Base-by-base conservation (phyloP, 768 basidiomycete species). In the Hebeloma cylindrosporum region DNA sequence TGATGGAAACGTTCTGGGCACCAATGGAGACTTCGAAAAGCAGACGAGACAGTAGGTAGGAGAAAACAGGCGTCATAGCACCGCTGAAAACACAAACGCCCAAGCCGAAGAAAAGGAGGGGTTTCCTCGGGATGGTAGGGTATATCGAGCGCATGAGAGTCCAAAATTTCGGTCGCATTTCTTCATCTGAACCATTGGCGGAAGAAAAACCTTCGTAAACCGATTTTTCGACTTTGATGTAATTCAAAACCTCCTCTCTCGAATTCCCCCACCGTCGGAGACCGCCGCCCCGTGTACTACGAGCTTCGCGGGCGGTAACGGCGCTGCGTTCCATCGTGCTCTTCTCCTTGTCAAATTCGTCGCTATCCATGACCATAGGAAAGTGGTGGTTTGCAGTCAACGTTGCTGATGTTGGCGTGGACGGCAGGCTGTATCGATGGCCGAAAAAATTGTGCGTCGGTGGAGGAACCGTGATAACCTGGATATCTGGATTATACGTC, bases 31-130 rank as follows among this genome's bases (percentile, higher is more conserved):
- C 82, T 50, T 86, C 75, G 60, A 79, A 85, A 40, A 94, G 75
- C 13, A 97, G 77, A 7, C 75, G 75, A 6, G 91, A 88, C 54
- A 96, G 82, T 50, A 93, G 75, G 70, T 75, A 90, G 1, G 94
- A 93, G 74, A 97, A 98, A 30, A 96, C 47, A 3, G 95, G 94
- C 0, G 92, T 95, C 72, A 87, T 81, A 2, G 87, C 77, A 17
- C 95, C 94, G 53, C 82, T 85, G 38, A 78, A 63, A 28, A 92
- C 51, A 45, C 84, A 83, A n/a, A 78, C 58, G 43, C 82, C 3
- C 20, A 95, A 70, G n/a, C 93, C 93, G 38, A 88, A 18, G 60
- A 81, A 56, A 47, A 96, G 62, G 35, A 88, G 49, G 4, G 73
- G 71, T 58, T 94, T 96, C 61, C 77, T 61, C 0, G 93, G 93